Conservation (phyloP, 495 filamentous ascomycete genomes). For the Talaromyces ruber region DNA sequence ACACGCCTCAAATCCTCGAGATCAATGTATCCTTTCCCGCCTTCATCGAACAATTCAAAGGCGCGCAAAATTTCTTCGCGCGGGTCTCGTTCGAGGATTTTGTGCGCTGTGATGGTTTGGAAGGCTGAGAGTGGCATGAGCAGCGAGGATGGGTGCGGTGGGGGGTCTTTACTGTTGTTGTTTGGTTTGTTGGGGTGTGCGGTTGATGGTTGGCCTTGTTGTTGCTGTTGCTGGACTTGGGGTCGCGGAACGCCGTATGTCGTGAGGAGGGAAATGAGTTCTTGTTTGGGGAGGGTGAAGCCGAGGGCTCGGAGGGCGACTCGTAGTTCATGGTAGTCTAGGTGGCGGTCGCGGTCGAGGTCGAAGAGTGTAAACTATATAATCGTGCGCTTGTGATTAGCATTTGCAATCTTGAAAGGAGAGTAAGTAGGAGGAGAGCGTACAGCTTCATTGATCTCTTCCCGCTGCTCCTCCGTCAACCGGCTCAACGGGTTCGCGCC, state of each 20-base stretch:
- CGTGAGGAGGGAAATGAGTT: conserved; percentile 67
- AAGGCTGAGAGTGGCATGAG: conserved; percentile 66
- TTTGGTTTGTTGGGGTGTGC: conserved; percentile 1
- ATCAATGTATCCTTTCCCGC: conserved; percentile 73
- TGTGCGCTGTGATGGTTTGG: conserved; percentile 67
- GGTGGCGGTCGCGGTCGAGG: conserved; percentile 86
- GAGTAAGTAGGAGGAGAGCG: no score
- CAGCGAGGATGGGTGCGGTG: conserved; percentile 45
- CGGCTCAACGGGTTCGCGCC: conserved; percentile 36
- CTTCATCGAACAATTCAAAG: conserved; percentile 81
- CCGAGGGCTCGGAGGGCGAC: conserved; percentile 95
- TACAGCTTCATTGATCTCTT: conserved; percentile 85
- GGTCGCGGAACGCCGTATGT: conserved; percentile 58
- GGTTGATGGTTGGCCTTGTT: conserved; percentile 5
- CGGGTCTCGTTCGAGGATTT: conserved; percentile 76
- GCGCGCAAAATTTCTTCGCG: conserved; percentile 86
- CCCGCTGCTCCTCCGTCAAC: conserved; percentile 76
- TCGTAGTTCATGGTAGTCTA: conserved; percentile 97
- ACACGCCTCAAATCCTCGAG: conserved; percentile 80
- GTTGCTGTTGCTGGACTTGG: conserved; percentile 31
- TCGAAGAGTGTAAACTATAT: conserved; percentile 89
- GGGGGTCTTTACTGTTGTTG: conserved; percentile 16
- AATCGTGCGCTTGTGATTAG: conserved; percentile 49
- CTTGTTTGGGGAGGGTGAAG: conserved; percentile 79
- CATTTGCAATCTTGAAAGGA: neutral